Conservation (phyloP, 2,329 filamentous ascomycete species). For the Cordyceps tenuipes region DNA sequence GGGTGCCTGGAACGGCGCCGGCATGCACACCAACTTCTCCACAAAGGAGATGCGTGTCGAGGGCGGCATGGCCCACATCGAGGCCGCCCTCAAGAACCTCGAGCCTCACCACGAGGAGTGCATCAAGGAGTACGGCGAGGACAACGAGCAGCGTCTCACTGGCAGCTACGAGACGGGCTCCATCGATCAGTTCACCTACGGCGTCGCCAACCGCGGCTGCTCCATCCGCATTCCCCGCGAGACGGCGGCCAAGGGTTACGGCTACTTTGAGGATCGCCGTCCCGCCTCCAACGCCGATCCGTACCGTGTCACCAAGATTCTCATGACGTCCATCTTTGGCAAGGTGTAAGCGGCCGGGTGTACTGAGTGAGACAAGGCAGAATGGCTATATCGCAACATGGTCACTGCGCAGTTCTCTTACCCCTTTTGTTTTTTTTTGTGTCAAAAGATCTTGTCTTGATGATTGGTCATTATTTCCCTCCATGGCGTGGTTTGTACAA, state of each 20-base stretch:
- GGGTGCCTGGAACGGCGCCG: conserved; percentile 90
- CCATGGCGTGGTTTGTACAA: conserved; percentile 3
- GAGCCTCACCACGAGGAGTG: conserved; percentile 71
- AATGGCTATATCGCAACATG: neutral
- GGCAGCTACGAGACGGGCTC: conserved; percentile 88
- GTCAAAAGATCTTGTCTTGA: neutral
- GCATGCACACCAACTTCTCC: conserved; percentile 90
- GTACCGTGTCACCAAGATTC: conserved; percentile 73
- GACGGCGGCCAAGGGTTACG: conserved; percentile 77
- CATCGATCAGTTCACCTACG: conserved; percentile 90
- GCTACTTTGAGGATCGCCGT: conserved; percentile 85
- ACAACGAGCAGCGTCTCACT: conserved; percentile 89
- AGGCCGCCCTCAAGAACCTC: conserved; percentile 76
- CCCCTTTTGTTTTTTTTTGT: neutral
- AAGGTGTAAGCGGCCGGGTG: conserved; percentile 21
- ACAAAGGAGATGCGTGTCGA: conserved; percentile 81
- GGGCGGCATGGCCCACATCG: conserved; percentile 92
- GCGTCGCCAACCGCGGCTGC: conserved; percentile 90
- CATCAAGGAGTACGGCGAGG: conserved; percentile 91
- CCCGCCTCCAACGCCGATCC: conserved; percentile 82
- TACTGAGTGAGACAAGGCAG: neutral
- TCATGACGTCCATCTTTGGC: conserved; percentile 59
- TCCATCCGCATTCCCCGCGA: conserved; percentile 89
- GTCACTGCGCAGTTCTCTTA: neutral
- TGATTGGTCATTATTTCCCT: neutral